Evolutionary conservation across 2,329 filamentous ascomycete species (phyloP), one percentile per base, ranked within the genome.

Genomic region (Colletotrichum sp.): DNA sequence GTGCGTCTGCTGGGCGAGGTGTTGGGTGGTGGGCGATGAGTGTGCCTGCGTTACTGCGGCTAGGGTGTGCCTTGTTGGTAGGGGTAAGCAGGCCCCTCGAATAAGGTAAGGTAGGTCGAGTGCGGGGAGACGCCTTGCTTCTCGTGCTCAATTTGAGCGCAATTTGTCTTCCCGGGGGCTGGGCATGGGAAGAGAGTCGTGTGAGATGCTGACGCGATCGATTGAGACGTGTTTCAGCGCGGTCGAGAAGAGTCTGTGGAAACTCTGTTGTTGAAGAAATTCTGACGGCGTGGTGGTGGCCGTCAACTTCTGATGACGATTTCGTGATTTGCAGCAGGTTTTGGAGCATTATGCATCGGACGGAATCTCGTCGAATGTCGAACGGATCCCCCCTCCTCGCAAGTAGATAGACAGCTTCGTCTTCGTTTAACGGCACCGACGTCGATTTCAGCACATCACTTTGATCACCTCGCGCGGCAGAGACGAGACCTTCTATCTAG

Each of bases 51-150:
- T 49, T 61, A 22, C 29, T 62, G 49, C 22, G 52, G 49, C 69
- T 75, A 29, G 72, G 69, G 68, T 75, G 27, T 75, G 72, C 69
- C 72, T 63, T 63, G 69, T 68, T 13, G 27, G 69, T 62, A 75
- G 62, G 72, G 62, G 55, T 65, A 44, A 61, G 61, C 29, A 9
- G n/a, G 7, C 34, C 57, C 13, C 22, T 61, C 55, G 34, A 52
- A 44, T 65, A 59, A 25, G 34, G 66, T 65, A 59, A 25, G 34
- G 66, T 61, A 70, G 25, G 44, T 22, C 25, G 65, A 70, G 30
- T 75, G 72, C 39, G 68, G 72, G 72, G 69, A 72, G 72, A 67
- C 25, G 69, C 62, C 63, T 57, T 67, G 61, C 27, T 57, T 19
- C 15, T 22, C 25, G 11, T 49, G 36, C 25, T 49, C 63, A 27